Evolutionary conservation across 2,329 filamentous ascomycete genomes (phyloP).

Genomic region (Colletotrichum musicola): DNA sequence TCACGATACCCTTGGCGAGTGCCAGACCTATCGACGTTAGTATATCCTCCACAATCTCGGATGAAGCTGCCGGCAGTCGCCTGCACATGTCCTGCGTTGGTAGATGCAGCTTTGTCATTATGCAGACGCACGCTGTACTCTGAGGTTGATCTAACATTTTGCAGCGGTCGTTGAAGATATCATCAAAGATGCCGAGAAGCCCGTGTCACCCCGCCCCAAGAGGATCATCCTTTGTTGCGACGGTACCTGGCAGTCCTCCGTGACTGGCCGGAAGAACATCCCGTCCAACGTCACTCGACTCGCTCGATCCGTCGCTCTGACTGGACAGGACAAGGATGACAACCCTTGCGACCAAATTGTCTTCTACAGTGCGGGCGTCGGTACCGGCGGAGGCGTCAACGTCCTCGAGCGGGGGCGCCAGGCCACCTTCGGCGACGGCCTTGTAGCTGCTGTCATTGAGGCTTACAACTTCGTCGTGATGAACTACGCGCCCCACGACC

Average conservation of each 20-base stretch:
- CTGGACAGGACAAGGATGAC: neutral
- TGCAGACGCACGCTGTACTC: too few relatives aligned
- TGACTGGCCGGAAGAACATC: conserved; percentile 3
- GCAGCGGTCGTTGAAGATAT: too few relatives aligned
- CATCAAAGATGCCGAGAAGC: neutral
- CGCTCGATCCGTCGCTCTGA: neutral
- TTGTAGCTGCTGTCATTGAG: conserved; percentile 42
- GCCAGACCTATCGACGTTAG: neutral
- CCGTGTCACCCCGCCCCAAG: conserved; percentile 2
- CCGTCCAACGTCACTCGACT: conserved; percentile 23
- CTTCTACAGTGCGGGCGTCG: conserved; percentile 1
- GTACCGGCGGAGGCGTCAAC: neutral
- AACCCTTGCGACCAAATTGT: neutral
- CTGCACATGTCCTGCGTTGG: neutral
- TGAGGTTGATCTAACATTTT: too few relatives aligned
- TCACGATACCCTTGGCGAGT: neutral
- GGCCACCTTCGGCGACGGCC: conserved; percentile 10
- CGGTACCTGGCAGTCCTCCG: conserved; percentile 36
- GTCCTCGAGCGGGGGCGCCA: neutral
- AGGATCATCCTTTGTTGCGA: conserved; percentile 33
- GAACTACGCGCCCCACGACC: conserved; percentile 53
- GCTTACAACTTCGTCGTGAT: conserved; percentile 54
- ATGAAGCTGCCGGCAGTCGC: too few relatives aligned
- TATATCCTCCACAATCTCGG: neutral
- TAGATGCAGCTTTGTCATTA: too few relatives aligned